Evolutionary conservation across 306 rosid genomes (phyloP), one percentile per base, ranked within the genome.

Genomic region (Hippophae tibetana): DNA sequence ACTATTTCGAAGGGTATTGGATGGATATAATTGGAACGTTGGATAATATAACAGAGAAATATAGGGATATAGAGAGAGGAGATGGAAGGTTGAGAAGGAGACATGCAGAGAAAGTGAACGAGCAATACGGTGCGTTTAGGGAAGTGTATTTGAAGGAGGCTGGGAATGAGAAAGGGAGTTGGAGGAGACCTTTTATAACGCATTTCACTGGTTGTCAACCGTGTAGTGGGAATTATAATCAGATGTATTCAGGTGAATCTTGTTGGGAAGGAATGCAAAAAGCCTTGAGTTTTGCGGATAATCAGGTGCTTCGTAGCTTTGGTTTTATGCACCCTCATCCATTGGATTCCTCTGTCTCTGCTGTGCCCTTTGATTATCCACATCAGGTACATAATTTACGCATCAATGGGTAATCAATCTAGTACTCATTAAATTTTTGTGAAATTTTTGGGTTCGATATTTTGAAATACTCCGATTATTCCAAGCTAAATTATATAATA

Each of bases 161-260:
- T 0, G 89, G 87, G 7, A 40, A 18, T 7, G 89, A 84, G 0
- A 62, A 18, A 25, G 84, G 82, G 2, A 74, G 85, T 43, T 72
- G 78, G 88, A 74, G 89, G 65, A 67, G 95, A 58, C 97, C 97
- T 4, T 87, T 90, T 9, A 62, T 90, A 2, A 87, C 96, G 9
- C 97, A 90, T 49, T 90, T 90, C 53, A 87, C 97, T 0, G 97
- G 97, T 0, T 87, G 97, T 52, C 97, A 90, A 58, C 97, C 97
- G 0, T 90, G 97, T n/a, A 87, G 90, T 54, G 97, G 97, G 7
- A 42, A 55, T 42, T 87, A 85, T 73, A 87, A 85, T 52, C 63
- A 60, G 5, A 77, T 58, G 87, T 90, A 90, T 44, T 25, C 78
- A 0, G 89, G 80, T 0, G 54, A 72, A 0, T 66, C 80, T 2